Percentiles rank a stretch among this genome's conserved stretches.
Evolutionary conservation across 148 eudicot genomes (phyloP).

Genomic region (Chenopodium formosanum): DNA sequence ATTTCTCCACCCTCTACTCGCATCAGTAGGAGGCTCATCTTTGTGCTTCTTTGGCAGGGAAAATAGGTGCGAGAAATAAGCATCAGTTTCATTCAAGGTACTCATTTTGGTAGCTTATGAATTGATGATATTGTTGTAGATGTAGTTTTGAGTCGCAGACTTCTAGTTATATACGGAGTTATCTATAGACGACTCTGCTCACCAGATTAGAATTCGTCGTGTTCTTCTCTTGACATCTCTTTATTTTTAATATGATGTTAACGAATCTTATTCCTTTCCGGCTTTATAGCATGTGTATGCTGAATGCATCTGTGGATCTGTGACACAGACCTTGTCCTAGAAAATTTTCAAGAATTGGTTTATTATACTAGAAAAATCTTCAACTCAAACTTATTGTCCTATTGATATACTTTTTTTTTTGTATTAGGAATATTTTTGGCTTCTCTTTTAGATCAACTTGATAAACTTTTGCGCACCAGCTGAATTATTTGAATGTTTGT

Average conservation of each 20-base stretch:
- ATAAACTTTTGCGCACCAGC: not conserved
- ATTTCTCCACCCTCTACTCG: conserved; percentile 6
- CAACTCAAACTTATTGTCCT: not conserved
- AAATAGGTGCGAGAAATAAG: conserved; percentile 23
- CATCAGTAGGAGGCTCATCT: not conserved
- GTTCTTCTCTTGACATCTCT: not conserved
- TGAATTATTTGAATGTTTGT: not conserved
- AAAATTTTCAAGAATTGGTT: not conserved
- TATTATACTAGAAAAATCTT: conserved; percentile 14
- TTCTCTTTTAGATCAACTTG: not conserved
- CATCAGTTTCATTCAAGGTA: conserved; percentile 6
- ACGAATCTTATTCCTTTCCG: conserved; percentile 13
- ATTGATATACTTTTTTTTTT: no score
- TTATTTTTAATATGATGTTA: not conserved
- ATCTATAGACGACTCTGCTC: not conserved
- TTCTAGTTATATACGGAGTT: conserved; percentile 6
- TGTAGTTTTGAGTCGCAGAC: not conserved
- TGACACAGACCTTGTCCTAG: not conserved
- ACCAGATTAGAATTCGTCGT: not conserved
- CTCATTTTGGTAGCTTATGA: conserved; percentile 12
- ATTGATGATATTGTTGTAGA: not conserved
- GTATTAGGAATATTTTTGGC: not conserved
- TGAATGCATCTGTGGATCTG: not conserved
- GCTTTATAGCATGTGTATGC: not conserved
- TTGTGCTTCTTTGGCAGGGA: conserved; percentile 20